These are phyloP conservation scores for Dactylonectria estremocensis DNA, from an alignment of 2,329 filamentous ascomycete genomes.

Conservation along the genomic window DNA sequence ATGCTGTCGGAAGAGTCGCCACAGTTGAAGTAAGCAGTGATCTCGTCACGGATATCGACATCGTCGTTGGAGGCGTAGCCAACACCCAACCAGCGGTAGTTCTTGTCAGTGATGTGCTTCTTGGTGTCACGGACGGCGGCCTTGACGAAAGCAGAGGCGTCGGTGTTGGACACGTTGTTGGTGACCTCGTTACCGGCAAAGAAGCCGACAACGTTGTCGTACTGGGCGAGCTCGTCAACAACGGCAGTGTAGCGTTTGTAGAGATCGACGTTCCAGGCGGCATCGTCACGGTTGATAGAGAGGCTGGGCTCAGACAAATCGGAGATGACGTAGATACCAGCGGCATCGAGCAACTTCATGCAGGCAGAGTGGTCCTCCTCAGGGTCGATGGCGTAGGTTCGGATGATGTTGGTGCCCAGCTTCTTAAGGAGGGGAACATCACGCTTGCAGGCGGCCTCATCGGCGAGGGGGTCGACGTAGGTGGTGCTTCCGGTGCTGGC, in stretches of 20 bases:
- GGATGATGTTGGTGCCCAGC: constrained; percentile 91
- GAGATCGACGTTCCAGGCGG: constrained; percentile 84
- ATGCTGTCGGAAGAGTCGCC: constrained; percentile 76
- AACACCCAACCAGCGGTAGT: constrained; percentile 85
- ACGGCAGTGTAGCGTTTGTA: constrained; percentile 88
- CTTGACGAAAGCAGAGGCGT: constrained; percentile 95
- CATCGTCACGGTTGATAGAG: constrained; percentile 88
- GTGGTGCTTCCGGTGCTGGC: constrained; percentile 62
- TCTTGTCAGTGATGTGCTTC: constrained; percentile 87
- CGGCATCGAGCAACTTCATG: constrained; percentile 86
- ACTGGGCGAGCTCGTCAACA: constrained; percentile 84
- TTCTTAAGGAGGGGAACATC: constrained; percentile 87
- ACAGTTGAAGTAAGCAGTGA: constrained; percentile 97
- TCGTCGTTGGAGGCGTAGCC: constrained; percentile 98
- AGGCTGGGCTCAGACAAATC: constrained; percentile 86
- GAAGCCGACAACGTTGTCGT: constrained; percentile 95
- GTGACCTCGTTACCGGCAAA: constrained; percentile 99
- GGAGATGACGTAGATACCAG: constrained; percentile 95
- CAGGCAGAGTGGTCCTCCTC: constrained; percentile 83
- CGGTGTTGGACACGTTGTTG: constrained; percentile 90
- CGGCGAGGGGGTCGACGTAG: constrained; percentile 88
- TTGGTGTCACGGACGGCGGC: constrained; percentile 97
- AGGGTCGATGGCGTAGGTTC: constrained; percentile 94
- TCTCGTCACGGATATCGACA: constrained; percentile 81
- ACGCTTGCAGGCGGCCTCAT: constrained; percentile 80